Base-by-base conservation (phyloP, 176 grass and related monocot species). In the Musa beccarii region DNA sequence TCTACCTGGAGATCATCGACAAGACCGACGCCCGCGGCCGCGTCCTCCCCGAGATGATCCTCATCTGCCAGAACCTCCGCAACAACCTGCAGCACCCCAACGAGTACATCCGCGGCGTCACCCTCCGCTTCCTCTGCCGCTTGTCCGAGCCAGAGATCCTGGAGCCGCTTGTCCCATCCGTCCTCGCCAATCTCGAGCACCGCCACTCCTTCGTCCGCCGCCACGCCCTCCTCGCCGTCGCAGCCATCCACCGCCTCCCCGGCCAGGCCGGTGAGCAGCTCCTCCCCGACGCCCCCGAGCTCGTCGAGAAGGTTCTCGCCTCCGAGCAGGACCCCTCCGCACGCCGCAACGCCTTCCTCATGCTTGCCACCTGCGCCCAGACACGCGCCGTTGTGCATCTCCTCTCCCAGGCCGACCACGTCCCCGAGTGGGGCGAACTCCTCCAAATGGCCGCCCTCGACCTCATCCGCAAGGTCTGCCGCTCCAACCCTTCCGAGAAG, bases 41-140 rank as follows among this genome's bases (percentile, higher is more conserved):
- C 34, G 75, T 73, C 12, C 85, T 96, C 8, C 93, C 93, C 2
- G 87, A 96, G 89, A 96, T 97, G 90, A 93, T 97, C 75, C 84
- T 97, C 74, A 93, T 93, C 84, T 91, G 90, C 78, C 87, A 96
- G 89, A 92, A 96, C 73, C 76, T 96, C 26, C 89, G 85, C 76
- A 92, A 96, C 81, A 96, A 89, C 75, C 81, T 96, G 11, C 85
- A 90, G 69, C 83, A 86, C 81, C 76, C 89, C 71, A 96, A 96
- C 55, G 93, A 96, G 83, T 96, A 92, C 81, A 88, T 96, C 76
- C 83, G 93, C 50, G 87, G 87, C 53, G 85, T 81, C 59, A 90
- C 87, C 10, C 85, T 92, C 4, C 68, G 92, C 0, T 92, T 96
- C 71, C 83, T 92, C 54, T 92, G 87, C 69, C 79, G 88, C 68